Evolutionary conservation across 2,329 filamentous ascomycete species (phyloP), one percentile per base, ranked within the genome.

Genomic region (Colletotrichum euphorbiae): DNA sequence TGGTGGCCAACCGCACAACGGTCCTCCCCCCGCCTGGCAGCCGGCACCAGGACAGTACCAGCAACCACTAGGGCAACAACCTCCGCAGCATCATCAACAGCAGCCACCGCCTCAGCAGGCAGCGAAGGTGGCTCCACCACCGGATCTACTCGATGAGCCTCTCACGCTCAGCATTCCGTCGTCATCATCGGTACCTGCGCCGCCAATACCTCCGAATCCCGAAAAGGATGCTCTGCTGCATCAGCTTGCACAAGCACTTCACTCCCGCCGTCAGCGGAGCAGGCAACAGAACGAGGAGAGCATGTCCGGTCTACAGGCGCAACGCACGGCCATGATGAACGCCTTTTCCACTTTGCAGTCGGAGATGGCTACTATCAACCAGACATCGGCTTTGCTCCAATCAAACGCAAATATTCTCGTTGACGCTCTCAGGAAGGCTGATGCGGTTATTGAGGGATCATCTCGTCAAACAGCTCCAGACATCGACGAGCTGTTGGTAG

Each of bases 131-230:
- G 80, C 80, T n/a, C 56, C 67, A 7, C 84, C 78, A 28, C 85
- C 80, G 2, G 86, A 90, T 74, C 76, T 87, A 28, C 83, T 90
- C 72, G 87, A 89, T 69, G 86, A 87, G 61, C 86, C 87, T 36
- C 77, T 89, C 13, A 83, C 83, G 9, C 78, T 88, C 24, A 73
- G 82, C 15, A 80, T 86, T 12, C 83, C 87, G 2, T 79, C 82
- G 1, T 77, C 81, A 4, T 80, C 82, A 0, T 81, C 85, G 21
- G 76, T 89, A 7, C 85, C 91, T 6, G 89, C 93, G 1, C 95
- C 96, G 0, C 94, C 95, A 0, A 93, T 98, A 36, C 95, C 96
- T 0, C 94, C 94, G 0, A 99, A 99, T 74, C 96, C 96, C 0
- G 93, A 98, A 79, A 98, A 97, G 77, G 94, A 98, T 78, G 91